Base-by-base conservation (phyloP, 75 land plant species). In the Chamaecyparis obtusa region DNA sequence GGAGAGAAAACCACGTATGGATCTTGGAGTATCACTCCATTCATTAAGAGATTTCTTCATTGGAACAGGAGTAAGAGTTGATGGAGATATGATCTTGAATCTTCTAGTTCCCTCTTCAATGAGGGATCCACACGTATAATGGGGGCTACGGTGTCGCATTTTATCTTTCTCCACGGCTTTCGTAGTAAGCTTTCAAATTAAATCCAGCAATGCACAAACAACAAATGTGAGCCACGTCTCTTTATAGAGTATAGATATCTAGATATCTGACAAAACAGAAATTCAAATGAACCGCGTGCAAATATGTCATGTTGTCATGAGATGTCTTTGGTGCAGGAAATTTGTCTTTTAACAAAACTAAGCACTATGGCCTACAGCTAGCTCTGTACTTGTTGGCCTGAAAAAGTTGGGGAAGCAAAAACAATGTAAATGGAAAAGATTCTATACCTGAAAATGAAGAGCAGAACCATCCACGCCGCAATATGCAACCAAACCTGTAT, bases 401-500 rank as follows among this genome's bases (percentile, higher is more conserved):
- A 33, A 30, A 54, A 32, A 56, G n/a, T 35, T 9, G 39, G 5
- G 33, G 15, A 85, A 85, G 44, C 84, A 72, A 85, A 85, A 74
- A 32, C 43, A 74, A 84, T 24, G 86, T 15, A 85, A 21, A 46
- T 11, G 32, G 24, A 46, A 46, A 46, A 81, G 15, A 81, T 11
- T n/a, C 30, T 41, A 81, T 37, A 97, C 98, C 95, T 95, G 94
- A 86, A 97, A 98, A 49, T 86, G 90, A 48, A 89, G 76, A 84
- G 93, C 91, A 43, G 87, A 92, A 33, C 99, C 99, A 94, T 95
- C 96, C 10, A 95, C 88, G 83, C 93, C 85, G 67, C 95, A 96
- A 86, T 98, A 97, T 83, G 99, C 96, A 74, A 91, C 97, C 91
- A 92, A 84, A 36, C 99, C 99, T 96, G 92, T 78, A 48, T 84